Conservation (phyloP, 441 rosid genomes). For the Erysimum cheiri region DNA sequence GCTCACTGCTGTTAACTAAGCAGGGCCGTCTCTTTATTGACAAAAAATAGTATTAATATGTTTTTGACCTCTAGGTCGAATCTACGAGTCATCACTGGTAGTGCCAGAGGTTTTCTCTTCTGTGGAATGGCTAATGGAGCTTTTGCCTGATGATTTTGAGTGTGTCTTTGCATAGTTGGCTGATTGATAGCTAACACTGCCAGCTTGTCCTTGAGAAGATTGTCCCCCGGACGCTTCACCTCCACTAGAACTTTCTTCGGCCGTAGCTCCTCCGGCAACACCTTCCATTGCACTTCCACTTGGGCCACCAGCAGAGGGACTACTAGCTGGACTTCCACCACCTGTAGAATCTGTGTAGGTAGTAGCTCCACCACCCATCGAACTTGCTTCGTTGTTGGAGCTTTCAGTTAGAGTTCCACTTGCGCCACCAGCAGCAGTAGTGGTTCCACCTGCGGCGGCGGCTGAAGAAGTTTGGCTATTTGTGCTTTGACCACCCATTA, state of each 20-base stretch:
- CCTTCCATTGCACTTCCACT: slow-evolving; percentile 4
- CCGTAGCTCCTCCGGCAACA: neutral
- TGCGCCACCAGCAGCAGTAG: neutral
- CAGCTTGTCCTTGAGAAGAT: neutral
- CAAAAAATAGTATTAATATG: slow-evolving; percentile 6
- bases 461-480: neutral
- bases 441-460: neutral
- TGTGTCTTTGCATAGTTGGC: slow-evolving; percentile 11
- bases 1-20: slow-evolving; percentile 33
- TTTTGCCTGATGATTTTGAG: neutral
- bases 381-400: neutral
- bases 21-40: slow-evolving; percentile 35
- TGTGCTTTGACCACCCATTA: neutral
- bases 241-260: neutral
- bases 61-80: neutral
- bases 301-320: neutral
- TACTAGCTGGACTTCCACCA: neutral
- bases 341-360: neutral
- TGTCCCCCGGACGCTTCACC: neutral
- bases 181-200: neutral
- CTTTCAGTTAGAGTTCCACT: neutral
- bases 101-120: neutral
- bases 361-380: neutral
- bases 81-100: slow-evolving; percentile 3
- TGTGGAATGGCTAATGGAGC: neutral